Evolutionary conservation across 2,329 filamentous ascomycete species (phyloP).

Genomic region (Neonectria hederae): DNA sequence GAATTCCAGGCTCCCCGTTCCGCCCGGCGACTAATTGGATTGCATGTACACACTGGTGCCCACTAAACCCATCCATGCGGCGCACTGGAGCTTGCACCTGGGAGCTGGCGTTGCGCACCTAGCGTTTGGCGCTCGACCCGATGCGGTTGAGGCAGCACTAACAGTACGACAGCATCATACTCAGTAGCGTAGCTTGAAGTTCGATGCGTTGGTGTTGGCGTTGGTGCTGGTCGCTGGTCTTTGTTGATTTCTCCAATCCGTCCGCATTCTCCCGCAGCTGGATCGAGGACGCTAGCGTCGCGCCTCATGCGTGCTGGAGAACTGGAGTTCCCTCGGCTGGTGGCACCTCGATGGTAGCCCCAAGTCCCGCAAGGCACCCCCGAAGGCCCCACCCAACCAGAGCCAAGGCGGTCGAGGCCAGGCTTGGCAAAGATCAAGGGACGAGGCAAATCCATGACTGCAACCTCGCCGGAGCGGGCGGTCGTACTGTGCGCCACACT

Average conservation of each 20-base stretch:
- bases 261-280: constrained; percentile 40
- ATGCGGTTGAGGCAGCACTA: background rate
- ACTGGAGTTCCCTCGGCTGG: constrained; percentile 29
- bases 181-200: background rate
- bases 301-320: constrained; percentile 30
- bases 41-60: constrained; percentile 20
- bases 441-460: constrained; percentile 27
- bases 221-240: background rate
- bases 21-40: constrained; percentile 24
- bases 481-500: constrained; percentile 29
- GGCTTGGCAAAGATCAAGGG: constrained; percentile 30
- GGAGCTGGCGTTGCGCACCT: background rate
- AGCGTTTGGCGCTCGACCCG: constrained; percentile 2
- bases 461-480: constrained; percentile 28
- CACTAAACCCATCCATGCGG: constrained; percentile 11
- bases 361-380: constrained; percentile 2
- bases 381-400: constrained; percentile 20
- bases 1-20: constrained; percentile 34
- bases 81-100: constrained; percentile 14
- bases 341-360: constrained; percentile 11
- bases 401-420: constrained; percentile 39
- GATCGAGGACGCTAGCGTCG: constrained; percentile 36
- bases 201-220: background rate
- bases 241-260: constrained; percentile 12
- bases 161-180: background rate